Evolutionary conservation across 495 filamentous ascomycete genomes (phyloP).

Genomic region (Podospora tetraspora): DNA sequence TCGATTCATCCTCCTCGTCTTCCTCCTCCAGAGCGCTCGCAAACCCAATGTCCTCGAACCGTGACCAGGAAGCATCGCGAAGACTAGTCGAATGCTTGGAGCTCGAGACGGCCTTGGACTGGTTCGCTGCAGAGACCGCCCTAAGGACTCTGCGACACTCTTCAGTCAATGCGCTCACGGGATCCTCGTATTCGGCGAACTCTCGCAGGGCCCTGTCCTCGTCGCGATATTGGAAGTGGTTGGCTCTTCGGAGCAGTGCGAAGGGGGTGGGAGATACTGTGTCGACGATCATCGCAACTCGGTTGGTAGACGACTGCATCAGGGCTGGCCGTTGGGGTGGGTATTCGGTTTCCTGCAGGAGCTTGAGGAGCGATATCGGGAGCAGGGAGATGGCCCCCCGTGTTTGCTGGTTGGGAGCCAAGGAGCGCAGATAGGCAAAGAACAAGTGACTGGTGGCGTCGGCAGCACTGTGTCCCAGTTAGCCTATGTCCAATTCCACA

Average conservation of each 20-base stretch:
- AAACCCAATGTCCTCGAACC: conserved; percentile 94
- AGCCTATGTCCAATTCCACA: conserved; percentile 11
- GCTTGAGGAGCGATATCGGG: conserved; percentile 82
- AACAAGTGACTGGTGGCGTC: conserved; percentile 96
- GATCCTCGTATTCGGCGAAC: conserved; percentile 85
- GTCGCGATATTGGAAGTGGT: conserved; percentile 90
- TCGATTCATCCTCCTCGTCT: conserved; percentile 56
- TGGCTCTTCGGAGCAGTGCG: conserved; percentile 81
- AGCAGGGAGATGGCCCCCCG: conserved; percentile 73
- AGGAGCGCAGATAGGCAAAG: conserved; percentile 90
- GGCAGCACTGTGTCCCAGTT: conserved; percentile 60
- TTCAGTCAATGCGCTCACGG: conserved; percentile 79
- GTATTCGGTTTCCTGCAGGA: conserved; percentile 91
- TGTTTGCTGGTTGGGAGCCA: conserved; percentile 70
- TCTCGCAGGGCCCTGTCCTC: conserved; percentile 75
- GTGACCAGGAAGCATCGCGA: conserved; percentile 87
- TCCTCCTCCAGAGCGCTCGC: conserved; percentile 68
- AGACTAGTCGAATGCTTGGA: conserved; percentile 64
- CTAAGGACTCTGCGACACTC: conserved; percentile 88
- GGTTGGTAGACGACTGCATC: conserved; percentile 73
- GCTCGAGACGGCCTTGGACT: conserved; percentile 61
- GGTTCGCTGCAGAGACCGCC: conserved; percentile 82
- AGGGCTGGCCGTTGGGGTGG: conserved; percentile 75
- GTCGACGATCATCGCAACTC: conserved; percentile 95
- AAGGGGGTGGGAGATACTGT: conserved; percentile 94